Conservation (phyloP, 441 rosid genomes). For the Raphanus hybrid region DNA sequence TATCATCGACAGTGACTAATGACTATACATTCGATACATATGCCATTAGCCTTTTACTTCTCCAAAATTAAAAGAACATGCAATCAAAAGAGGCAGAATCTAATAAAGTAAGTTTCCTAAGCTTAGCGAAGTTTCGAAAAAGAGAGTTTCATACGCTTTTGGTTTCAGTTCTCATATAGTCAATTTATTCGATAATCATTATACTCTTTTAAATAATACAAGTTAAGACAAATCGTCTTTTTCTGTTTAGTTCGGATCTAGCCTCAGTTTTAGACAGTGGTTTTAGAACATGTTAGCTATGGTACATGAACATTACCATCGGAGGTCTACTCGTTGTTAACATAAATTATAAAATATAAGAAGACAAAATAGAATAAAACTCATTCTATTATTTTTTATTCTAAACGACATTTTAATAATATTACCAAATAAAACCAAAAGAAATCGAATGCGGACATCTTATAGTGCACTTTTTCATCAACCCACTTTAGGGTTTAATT, state of each 20-base stretch:
- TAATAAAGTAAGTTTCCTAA: neutral
- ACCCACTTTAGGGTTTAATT: constrained; percentile 20
- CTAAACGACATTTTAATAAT: constrained; percentile 8
- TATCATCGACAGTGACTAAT: neutral
- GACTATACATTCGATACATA: neutral
- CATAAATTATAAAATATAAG: neutral
- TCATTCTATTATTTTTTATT: neutral
- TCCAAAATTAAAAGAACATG: neutral
- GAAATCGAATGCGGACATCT: constrained; percentile 24
- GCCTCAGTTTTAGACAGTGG: neutral
- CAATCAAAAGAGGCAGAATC: neutral
- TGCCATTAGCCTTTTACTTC: neutral
- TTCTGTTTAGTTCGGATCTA: neutral
- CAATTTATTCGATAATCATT: neutral
- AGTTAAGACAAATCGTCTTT: neutral
- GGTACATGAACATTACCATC: constrained; percentile 1
- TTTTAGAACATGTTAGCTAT: neutral
- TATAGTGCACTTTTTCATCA: constrained; percentile 24
- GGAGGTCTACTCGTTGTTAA: neutral
- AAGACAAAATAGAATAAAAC: constrained; percentile 5
- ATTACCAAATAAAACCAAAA: constrained; percentile 15
- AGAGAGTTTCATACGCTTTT: neutral
- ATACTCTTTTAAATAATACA: neutral
- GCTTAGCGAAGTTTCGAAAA: neutral
- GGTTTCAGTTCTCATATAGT: neutral